Evolutionary conservation across 148 eudicot species (phyloP).

Genomic region (Rhododendron henanense): DNA sequence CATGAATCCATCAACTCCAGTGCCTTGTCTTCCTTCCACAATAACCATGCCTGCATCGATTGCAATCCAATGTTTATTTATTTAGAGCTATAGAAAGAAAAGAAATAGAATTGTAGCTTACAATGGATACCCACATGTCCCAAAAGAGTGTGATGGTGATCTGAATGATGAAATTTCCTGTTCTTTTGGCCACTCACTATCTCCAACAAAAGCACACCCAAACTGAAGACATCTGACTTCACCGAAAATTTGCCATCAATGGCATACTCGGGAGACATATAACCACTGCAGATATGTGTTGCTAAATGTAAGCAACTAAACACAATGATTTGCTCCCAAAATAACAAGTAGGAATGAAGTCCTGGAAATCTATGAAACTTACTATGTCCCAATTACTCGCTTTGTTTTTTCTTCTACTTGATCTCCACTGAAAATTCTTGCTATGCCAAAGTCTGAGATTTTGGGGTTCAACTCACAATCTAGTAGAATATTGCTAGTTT

Average conservation of each 20-base stretch:
- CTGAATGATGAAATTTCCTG: not conserved
- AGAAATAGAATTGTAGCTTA: not conserved
- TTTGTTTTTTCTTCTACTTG: constrained; percentile 16
- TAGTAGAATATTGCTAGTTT: constrained; percentile 26
- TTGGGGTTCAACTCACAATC: constrained; percentile 25
- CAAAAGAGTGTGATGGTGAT: constrained; percentile 2
- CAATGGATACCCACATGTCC: not conserved
- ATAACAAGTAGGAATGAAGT: not conserved
- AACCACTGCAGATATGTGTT: constrained; percentile 15
- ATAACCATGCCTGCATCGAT: constrained; percentile 5
- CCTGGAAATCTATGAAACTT: constrained; percentile 3
- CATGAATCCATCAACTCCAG: not conserved
- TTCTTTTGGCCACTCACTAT: constrained; percentile 12
- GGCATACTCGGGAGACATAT: constrained; percentile 32
- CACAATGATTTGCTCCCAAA: not conserved
- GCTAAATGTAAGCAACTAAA: not conserved
- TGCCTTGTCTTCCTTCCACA: not conserved
- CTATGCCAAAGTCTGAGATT: constrained; percentile 27
- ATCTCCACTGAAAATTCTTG: constrained; percentile 15
- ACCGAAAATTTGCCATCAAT: constrained; percentile 24
- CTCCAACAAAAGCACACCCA: constrained; percentile 3
- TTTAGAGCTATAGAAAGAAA: not conserved
- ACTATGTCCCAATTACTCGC: constrained; percentile 25
- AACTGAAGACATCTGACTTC: constrained; percentile 1
- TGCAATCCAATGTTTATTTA: not conserved